Base-by-base conservation (phyloP, 2,329 filamentous ascomycete species). In the Coniella lustricola region DNA sequence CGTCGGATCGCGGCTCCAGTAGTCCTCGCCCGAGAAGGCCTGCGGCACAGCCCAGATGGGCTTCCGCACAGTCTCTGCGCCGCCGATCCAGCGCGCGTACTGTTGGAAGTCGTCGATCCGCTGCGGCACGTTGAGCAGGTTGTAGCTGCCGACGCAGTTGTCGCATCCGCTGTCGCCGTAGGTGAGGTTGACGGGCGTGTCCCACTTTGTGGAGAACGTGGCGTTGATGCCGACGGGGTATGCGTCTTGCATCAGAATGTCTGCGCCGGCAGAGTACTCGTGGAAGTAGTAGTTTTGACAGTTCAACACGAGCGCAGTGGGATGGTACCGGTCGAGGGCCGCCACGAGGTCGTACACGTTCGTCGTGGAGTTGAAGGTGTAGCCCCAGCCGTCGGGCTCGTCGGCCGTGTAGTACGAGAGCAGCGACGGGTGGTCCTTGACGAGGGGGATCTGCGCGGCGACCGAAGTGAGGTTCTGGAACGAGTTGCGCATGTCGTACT, bases 131-230 rank as follows among this genome's bases (percentile, higher is more conserved):
- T 84, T 79, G 17, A 68, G 64, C 16, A 81, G 66, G n/a, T 59
- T 60, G 44, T 16, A 25, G 36, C 17, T 22, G 44, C 75, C 76
- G 2, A 61, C 55, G 60, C 80, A 84, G 60, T 77, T 73, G 58
- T 84, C 80, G 61, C 81, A 84, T 8, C 79, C 80, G 62, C 79
- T 82, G 63, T 77, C 75, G 53, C 79, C 79, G 45, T 81, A 76
- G 0, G 79, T 82, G 3, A 63, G 51, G 60, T 82, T 83, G 59
- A 76, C 80, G 0, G 63, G 60, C 0, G 79, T 83, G 50, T 70
- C 67, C 69, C 77, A 83, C 36, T 72, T 72, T 13, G 33, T 44
- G 8, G 71, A 77, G 54, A 67, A 78, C 3, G 68, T 74, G 4
- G 70, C 63, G 62, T 81, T 79, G 54, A 76, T 74, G 25, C 71